These are phyloP conservation scores for Ochetophila trinervis DNA, from an alignment of 306 rosid genomes.

Conservation along the genomic window DNA sequence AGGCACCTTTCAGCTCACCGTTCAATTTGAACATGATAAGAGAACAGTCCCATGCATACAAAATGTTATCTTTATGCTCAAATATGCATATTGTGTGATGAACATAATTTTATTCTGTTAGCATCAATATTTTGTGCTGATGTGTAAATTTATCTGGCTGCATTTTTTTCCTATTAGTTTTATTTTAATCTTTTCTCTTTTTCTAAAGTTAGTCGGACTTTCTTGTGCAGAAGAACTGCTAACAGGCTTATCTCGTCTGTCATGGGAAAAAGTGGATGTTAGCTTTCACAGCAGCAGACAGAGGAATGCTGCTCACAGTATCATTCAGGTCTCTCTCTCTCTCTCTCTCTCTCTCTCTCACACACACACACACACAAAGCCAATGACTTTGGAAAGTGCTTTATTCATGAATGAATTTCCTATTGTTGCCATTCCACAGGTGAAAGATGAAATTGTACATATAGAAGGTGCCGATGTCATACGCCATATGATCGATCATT, in stretches of 20 bases:
- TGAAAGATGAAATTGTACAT: slow-evolving; percentile 63
- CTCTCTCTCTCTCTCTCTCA: neutral
- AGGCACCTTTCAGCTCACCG: too few relatives aligned
- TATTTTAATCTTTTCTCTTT: neutral
- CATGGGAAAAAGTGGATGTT: slow-evolving; percentile 98
- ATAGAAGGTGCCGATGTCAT: slow-evolving; percentile 95
- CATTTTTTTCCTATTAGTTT: neutral
- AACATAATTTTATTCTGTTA: too few relatives aligned
- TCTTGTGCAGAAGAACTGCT: slow-evolving; percentile 74
- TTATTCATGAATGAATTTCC: neutral
- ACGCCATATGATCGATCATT: slow-evolving; percentile 83
- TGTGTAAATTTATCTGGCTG: neutral
- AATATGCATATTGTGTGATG: too few relatives aligned
- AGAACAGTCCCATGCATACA: too few relatives aligned
- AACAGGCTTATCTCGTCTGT: slow-evolving; percentile 70
- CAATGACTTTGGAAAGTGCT: too few relatives aligned
- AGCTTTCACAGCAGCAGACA: slow-evolving; percentile 74
- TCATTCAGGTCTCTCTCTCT: slow-evolving; percentile 70
- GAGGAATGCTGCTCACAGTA: slow-evolving; percentile 91
- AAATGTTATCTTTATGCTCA: too few relatives aligned
- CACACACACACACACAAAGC: neutral
- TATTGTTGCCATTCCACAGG: slow-evolving; percentile 45
- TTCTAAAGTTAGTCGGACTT: slow-evolving; percentile 20
- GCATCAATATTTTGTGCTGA: too few relatives aligned
- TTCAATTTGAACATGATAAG: too few relatives aligned